Conservation (phyloP, 2,329 filamentous ascomycete genomes). For the Talaromyces funiculosus region DNA sequence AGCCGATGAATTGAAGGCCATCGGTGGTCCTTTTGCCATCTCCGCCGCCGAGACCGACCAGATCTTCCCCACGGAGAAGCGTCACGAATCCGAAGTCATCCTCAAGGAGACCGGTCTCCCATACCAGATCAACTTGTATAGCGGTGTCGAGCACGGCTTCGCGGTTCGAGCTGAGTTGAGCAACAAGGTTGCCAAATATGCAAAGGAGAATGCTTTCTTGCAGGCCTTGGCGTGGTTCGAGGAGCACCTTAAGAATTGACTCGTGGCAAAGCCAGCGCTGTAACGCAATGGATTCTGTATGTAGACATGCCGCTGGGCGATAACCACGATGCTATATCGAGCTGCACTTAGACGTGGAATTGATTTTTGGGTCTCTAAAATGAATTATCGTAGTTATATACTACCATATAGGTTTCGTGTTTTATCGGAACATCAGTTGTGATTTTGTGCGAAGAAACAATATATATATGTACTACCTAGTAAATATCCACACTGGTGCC, state of each 20-base stretch:
- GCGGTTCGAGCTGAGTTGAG: slow-evolving; percentile 58
- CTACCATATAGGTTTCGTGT: too few species aligned
- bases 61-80: slow-evolving; percentile 53
- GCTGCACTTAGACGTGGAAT: background rate
- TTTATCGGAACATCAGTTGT: too few species aligned
- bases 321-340: background rate
- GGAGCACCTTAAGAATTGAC: slow-evolving; percentile 9
- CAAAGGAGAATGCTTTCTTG: slow-evolving; percentile 69
- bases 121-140: slow-evolving; percentile 70
- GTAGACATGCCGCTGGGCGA: background rate
- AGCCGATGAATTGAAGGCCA: slow-evolving; percentile 56
- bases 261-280: background rate
- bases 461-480: too few species aligned
- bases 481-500: too few species aligned
- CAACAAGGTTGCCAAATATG: slow-evolving; percentile 53
- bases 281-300: background rate
- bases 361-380: too few species aligned
- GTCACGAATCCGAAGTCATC: slow-evolving; percentile 55
- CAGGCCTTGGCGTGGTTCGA: slow-evolving; percentile 67
- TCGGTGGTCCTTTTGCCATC: slow-evolving; percentile 60
- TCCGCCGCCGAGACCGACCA: slow-evolving; percentile 53
- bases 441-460: too few species aligned
- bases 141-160: slow-evolving; percentile 66
- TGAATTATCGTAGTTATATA: too few species aligned
- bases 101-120: slow-evolving; percentile 48